phyloP scores from a whole-genome alignment of 108 stramenopile species.

The Fistulifera solaris region DNA sequence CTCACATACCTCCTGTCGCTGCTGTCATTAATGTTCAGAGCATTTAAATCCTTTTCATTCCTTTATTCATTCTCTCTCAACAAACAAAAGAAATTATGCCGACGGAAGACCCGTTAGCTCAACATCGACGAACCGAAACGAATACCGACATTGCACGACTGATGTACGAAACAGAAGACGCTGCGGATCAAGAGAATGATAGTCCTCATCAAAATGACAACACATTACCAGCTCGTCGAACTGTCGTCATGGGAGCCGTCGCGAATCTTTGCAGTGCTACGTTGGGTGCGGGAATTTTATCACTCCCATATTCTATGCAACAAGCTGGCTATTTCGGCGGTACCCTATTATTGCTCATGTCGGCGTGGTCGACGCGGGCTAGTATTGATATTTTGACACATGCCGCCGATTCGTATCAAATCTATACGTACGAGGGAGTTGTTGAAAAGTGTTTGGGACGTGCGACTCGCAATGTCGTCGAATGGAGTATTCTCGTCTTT shows the following conservation, averaged over 20 bases:
- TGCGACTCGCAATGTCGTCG: slow-evolving; percentile 24
- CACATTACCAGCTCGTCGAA: slow-evolving; percentile 17
- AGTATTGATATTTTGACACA: slow-evolving; percentile 44
- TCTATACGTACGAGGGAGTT: slow-evolving; percentile 56
- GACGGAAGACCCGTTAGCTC: too few species aligned
- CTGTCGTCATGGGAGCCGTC: slow-evolving; percentile 29
- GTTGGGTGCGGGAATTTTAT: slow-evolving; percentile 67
- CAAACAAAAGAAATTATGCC: too few species aligned
- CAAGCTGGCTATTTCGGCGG: slow-evolving; percentile 53
- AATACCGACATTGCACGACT: too few species aligned
- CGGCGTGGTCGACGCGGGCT: slow-evolving; percentile 35
- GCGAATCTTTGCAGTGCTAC: slow-evolving; percentile 76
- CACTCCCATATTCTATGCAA: slow-evolving; percentile 59
- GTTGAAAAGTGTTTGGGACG: slow-evolving; percentile 37
- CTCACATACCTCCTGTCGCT: too few species aligned
- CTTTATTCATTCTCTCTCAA: too few species aligned
- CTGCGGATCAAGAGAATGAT: too few species aligned
- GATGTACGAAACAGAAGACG: too few species aligned
- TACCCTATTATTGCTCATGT: slow-evolving; percentile 31
- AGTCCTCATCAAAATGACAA: too few species aligned
- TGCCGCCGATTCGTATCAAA: slow-evolving; percentile 25
- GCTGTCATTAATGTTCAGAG: too few species aligned
- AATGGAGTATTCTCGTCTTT: slow-evolving; percentile 57
- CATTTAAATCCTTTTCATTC: too few species aligned
- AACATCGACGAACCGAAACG: too few species aligned